A percentile compares a stretch with the other conserved stretches of the same genome.
phyloP scores from a whole-genome alignment of 2,329 filamentous ascomycete genomes.

The Talaromyces sp. region DNA sequence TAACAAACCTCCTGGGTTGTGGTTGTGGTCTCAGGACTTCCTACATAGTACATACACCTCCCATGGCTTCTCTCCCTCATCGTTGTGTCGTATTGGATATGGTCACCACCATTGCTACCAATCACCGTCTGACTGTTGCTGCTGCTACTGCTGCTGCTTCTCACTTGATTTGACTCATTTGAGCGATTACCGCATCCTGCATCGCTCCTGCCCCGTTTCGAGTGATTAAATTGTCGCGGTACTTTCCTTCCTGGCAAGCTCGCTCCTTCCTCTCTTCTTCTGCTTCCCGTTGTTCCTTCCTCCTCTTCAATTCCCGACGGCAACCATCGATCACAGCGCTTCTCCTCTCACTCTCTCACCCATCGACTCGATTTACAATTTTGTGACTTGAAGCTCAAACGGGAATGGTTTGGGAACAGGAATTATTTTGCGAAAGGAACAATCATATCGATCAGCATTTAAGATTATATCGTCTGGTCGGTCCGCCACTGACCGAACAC shows the following conservation, averaged over 20 bases:
- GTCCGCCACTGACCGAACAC: neutral
- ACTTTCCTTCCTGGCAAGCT: neutral
- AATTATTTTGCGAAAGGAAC: neutral
- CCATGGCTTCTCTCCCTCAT: neutral
- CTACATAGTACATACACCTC: neutral
- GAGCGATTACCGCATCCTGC: constrained; percentile 14
- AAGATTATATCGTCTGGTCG: neutral
- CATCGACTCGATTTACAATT: neutral
- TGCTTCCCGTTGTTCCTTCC: neutral
- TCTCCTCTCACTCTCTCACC: neutral
- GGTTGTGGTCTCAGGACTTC: neutral
- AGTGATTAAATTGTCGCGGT: neutral
- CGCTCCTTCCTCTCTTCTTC: neutral
- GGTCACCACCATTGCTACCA: constrained; percentile 9
- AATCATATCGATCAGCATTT: neutral
- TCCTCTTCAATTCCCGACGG: neutral
- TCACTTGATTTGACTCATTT: neutral
- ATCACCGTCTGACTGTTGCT: neutral
- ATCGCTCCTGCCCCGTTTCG: constrained; percentile 6
- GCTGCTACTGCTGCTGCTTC: neutral
- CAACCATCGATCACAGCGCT: neutral
- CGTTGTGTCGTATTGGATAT: constrained; percentile 16
- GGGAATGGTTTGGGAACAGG: neutral
- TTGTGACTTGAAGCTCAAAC: neutral
- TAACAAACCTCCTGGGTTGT: constrained; percentile 2